Base-by-base conservation (phyloP, 495 filamentous ascomycete species). In the Schizothecium vesticola region DNA sequence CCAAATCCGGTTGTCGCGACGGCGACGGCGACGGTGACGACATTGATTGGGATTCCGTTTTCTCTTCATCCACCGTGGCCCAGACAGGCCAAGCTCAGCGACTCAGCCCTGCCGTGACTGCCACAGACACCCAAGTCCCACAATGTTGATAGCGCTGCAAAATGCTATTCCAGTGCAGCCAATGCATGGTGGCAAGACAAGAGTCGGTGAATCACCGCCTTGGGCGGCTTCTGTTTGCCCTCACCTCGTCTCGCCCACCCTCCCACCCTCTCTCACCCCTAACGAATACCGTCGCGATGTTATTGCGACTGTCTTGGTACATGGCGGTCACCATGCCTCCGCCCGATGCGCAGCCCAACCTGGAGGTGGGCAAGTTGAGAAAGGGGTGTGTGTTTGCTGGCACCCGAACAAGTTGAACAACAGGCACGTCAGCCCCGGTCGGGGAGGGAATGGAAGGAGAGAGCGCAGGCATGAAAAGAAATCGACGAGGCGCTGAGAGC, bases 181-280 rank as follows among this genome's bases (percentile, higher is more conserved):
- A 69, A 64, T 62, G 61, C 67, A 65, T 64, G 56, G 64, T 56
- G 23, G 28, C 57, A 25, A 59, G 51, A 58, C 51, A 69, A 60
- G 56, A 58, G 66, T 64, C 67, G 67, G 67, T 69, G 67, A 69
- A 51, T 63, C 59, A 67, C 66, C 60, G 67, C 61, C 26, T 59
- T 24, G 26, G 12, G 22, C 43, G 43, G 43, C 43, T 51, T 59
- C 24, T 43, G 33, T 59, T 25, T 59, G 57, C n/a, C 57, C 57
- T 59, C 26, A 24, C 58, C 13, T 23, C 58, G 19, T 23, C 26
- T 59, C 19, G 58, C 43, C 6, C 43, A n/a, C 58, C 58, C 23
- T 28, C 58, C 23, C 36, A 51, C 57, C 57, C 12, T 59, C 57
- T 7, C 58, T 3, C 58, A 24, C 58, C 43, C 16, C 43, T 6